Evolutionary conservation across 768 basidiomycete species (phyloP).

Genomic region (Lyophyllum shimeji): DNA sequence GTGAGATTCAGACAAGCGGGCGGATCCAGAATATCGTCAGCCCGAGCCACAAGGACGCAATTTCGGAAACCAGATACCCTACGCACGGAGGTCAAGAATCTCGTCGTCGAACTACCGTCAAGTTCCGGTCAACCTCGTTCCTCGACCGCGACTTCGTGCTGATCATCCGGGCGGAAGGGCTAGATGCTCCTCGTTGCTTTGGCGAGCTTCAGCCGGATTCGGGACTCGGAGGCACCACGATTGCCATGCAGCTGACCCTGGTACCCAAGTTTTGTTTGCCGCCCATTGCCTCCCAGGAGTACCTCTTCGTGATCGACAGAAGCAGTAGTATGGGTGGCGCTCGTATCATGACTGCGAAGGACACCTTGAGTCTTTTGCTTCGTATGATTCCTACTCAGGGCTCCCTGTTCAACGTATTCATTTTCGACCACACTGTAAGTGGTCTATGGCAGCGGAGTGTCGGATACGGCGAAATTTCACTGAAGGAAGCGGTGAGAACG

Average conservation of each 20-base stretch:
- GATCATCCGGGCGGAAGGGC: conserved; percentile 42
- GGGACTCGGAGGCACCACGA: conserved; percentile 23
- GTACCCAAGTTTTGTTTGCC: conserved; percentile 51
- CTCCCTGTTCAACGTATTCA: conserved; percentile 57
- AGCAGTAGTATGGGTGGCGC: conserved; percentile 50
- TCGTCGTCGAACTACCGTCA: conserved; percentile 37
- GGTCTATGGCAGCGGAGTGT: conserved; percentile 36
- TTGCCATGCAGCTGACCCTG: conserved; percentile 55
- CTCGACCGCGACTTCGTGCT: conserved; percentile 53
- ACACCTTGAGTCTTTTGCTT: conserved; percentile 46
- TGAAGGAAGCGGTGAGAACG: conserved; percentile 38
- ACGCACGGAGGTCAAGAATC: conserved; percentile 34
- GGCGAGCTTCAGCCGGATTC: conserved; percentile 39
- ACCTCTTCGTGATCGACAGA: conserved; percentile 60
- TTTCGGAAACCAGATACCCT: conserved; percentile 32
- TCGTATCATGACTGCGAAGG: conserved; percentile 47
- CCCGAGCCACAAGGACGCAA: conserved; percentile 39
- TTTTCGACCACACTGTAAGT: conserved; percentile 38
- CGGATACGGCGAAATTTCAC: conserved; percentile 27
- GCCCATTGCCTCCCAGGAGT: conserved; percentile 47
- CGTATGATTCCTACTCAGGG: conserved; percentile 42
- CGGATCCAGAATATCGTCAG: conserved; percentile 38
- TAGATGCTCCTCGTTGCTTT: conserved; percentile 58
- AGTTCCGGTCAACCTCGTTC: conserved; percentile 39
- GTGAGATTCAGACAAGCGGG: conserved; percentile 51